Conservation (phyloP, 345 rosid species). For the Eucalyptus viminalis region DNA sequence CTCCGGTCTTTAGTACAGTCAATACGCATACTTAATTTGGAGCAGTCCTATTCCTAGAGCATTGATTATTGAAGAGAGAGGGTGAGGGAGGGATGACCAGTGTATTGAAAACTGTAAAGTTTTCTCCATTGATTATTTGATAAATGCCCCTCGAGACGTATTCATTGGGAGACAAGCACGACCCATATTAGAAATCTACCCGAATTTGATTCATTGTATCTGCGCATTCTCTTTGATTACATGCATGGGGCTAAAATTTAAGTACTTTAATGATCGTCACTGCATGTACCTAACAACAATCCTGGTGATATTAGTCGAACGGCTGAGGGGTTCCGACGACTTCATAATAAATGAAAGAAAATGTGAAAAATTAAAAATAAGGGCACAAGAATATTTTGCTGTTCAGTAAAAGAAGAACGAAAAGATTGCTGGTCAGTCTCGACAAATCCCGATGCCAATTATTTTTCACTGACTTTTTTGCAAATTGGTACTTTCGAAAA, state of each 20-base stretch:
- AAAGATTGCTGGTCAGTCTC: background rate
- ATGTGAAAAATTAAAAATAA: background rate
- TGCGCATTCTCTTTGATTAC: background rate
- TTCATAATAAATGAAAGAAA: no score
- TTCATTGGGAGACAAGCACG: background rate
- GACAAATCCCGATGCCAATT: background rate
- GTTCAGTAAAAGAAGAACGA: background rate
- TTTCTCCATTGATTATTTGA: background rate
- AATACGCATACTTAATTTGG: background rate
- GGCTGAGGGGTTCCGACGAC: rapidly evolving
- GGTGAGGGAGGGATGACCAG: background rate
- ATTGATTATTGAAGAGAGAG: background rate
- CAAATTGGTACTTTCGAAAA: background rate
- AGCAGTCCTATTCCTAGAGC: background rate
- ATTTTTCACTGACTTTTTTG: background rate
- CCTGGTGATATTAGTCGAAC: rapidly evolving
- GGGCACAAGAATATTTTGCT: background rate
- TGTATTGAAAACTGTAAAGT: background rate
- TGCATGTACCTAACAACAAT: background rate
- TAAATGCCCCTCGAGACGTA: background rate
- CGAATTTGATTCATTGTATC: background rate
- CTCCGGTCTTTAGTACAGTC: background rate
- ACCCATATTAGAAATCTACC: background rate
- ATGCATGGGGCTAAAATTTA: background rate
- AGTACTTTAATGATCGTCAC: background rate